Evolutionary conservation across 2,329 filamentous ascomycete species (phyloP), one percentile per base, ranked within the genome.

Genomic region (Ophiosphaerella korrae): DNA sequence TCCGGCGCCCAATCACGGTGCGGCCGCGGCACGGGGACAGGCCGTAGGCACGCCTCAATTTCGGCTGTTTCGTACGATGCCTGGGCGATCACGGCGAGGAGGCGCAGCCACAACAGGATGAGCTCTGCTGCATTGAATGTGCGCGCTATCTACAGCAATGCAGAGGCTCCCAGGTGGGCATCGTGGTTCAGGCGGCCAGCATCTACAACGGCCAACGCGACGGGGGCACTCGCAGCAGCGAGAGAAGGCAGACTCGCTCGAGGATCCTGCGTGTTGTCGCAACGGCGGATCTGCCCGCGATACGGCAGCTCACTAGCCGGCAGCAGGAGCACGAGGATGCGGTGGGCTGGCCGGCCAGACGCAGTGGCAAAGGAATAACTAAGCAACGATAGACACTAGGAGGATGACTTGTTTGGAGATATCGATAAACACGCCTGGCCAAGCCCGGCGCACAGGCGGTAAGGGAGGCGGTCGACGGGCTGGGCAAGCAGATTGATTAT

Each of bases 401-500:
- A 16, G 16, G 42, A 24, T 5, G 42, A 12, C n/a, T 16, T 47
- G 35, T 47, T 42, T 38, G 18, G 37, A 42, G 18, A 34, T 41
- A 47, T 47, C 37, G 45, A 47, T 47, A 47, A 21, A 24, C 33
- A 13, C 7, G 41, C 26, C 26, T 29, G 26, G 21, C 3, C 11
- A 35, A 37, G 42, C 21, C 23, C 35, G 23, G 31, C 35, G 29
- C 45, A 36, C 18, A 35, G 36, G 41, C 37, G 45, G 31, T 18
- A 41, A 33, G 45, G 34, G n/a, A 34, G 37, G 26, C 45, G 37
- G 31, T 21, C 29, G 18, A 40, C 23, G 32, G 38, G 45, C 45
- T 42, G 39, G 45, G 38, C 45, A 48, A 33, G 38, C 39, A 42
- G 45, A 18, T 12, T 47, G 40, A 63, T 66, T 60, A 54, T 67